Conservation (phyloP, 768 basidiomycete species). For the Nidularia sp. region DNA sequence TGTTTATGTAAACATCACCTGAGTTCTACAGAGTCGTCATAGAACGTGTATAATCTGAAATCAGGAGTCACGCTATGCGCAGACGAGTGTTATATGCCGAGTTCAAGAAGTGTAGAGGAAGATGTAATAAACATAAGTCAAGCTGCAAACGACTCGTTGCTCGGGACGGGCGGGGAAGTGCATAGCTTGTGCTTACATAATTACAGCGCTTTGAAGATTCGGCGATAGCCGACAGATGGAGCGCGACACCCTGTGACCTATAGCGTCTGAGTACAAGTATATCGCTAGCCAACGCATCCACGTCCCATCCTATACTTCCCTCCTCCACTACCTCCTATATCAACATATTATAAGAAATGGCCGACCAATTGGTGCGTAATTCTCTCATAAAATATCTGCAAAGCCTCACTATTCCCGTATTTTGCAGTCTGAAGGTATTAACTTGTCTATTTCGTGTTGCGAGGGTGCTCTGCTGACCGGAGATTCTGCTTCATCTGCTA, state of each 20-base stretch:
- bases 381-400: conserved; percentile 4
- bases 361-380: conserved; percentile 51
- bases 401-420: background rate
- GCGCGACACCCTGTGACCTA: background rate
- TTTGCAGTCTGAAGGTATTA: conserved; percentile 54
- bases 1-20: too few relatives aligned
- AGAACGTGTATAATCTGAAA: too few relatives aligned
- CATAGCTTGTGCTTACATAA: background rate
- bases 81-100: too few relatives aligned
- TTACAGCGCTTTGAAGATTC: background rate
- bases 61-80: too few relatives aligned
- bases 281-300: background rate
- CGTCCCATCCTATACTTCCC: background rate
- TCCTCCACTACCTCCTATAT: conserved; percentile 4
- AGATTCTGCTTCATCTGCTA: background rate
- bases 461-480: too few relatives aligned
- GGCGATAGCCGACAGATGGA: conserved; percentile 18
- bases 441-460: conserved; percentile 3
- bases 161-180: too few relatives aligned
- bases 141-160: too few relatives aligned
- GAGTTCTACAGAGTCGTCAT: too few relatives aligned
- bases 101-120: too few relatives aligned
- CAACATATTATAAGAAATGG: conserved; percentile 27
- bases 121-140: too few relatives aligned
- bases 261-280: background rate